A percentile compares a stretch with the other conserved stretches of the same genome.
Evolutionary conservation across 176 grass and related monocot species (phyloP).

Genomic region (Eleusine indica): DNA sequence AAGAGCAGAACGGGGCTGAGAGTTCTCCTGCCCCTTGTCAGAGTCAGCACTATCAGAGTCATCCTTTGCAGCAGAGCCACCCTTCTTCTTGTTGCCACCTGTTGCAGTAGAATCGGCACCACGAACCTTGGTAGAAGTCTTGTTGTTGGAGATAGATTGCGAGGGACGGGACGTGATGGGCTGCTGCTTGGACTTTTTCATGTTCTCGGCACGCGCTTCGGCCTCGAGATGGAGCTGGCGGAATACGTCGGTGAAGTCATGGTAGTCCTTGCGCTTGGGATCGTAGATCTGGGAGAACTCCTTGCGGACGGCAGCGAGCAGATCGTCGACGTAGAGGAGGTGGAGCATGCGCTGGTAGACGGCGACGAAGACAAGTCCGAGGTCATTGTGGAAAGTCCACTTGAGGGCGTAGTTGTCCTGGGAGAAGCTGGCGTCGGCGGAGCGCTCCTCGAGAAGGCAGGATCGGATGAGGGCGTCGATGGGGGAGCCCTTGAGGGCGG

Average conservation of each 20-base stretch:
- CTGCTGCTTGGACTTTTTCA: slow-evolving; percentile 77
- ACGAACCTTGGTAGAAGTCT: neutral
- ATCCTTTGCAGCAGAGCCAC: slow-evolving; percentile 46
- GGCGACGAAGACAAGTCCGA: slow-evolving; percentile 88
- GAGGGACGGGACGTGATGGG: neutral
- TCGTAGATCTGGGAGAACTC: slow-evolving; percentile 71
- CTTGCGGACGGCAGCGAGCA: slow-evolving; percentile 69
- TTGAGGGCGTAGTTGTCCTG: slow-evolving; percentile 80
- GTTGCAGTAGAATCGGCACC: neutral
- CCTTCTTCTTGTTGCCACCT: slow-evolving; percentile 43
- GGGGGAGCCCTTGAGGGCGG: slow-evolving; percentile 77
- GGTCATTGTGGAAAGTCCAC: slow-evolving; percentile 95
- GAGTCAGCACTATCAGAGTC: neutral
- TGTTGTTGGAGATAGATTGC: neutral
- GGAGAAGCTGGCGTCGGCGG: slow-evolving; percentile 72
- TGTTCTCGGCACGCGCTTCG: slow-evolving; percentile 70
- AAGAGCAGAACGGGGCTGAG: neutral
- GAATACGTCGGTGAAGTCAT: slow-evolving; percentile 65
- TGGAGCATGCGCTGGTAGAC: slow-evolving; percentile 93
- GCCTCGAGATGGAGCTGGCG: slow-evolving; percentile 89
- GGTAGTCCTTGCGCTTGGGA: slow-evolving; percentile 47
- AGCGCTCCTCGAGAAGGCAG: slow-evolving; percentile 92
- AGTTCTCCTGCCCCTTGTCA: neutral
- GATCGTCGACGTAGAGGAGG: slow-evolving; percentile 85
- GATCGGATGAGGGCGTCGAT: slow-evolving; percentile 93